Conservation (phyloP, 2,329 filamentous ascomycete genomes). For the Aspergillus latus region DNA sequence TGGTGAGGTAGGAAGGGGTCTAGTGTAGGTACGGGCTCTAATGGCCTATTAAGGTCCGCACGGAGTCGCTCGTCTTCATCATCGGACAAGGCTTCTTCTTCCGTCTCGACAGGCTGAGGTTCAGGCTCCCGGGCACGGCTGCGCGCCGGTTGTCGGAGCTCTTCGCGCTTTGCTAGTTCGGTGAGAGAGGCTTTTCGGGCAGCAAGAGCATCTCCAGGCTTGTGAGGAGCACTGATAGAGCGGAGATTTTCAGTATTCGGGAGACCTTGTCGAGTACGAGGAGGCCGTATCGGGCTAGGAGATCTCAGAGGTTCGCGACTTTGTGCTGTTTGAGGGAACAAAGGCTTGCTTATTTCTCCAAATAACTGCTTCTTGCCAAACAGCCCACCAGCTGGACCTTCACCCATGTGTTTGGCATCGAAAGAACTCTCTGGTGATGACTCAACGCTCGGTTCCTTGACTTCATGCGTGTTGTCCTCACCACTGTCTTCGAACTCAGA, state of each 20-base stretch:
- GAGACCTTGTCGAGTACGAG: slow-evolving; percentile 26
- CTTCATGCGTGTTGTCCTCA: slow-evolving; percentile 47
- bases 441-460: slow-evolving; percentile 38
- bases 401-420: slow-evolving; percentile 33
- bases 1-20: slow-evolving; percentile 52
- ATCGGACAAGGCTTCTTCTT: slow-evolving; percentile 40
- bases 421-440: slow-evolving; percentile 49
- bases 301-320: slow-evolving; percentile 43
- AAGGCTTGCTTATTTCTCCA: slow-evolving; percentile 45
- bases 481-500: slow-evolving; percentile 49
- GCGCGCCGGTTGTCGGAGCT: slow-evolving; percentile 22
- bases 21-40: slow-evolving; percentile 45
- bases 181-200: slow-evolving; percentile 41
- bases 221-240: slow-evolving; percentile 40
- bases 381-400: slow-evolving; percentile 40
- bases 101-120: slow-evolving; percentile 33
- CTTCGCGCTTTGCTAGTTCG: slow-evolving; percentile 33
- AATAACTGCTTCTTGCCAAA: slow-evolving; percentile 43
- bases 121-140: slow-evolving; percentile 31
- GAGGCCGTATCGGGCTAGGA: slow-evolving; percentile 46
- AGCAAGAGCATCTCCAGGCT: slow-evolving; percentile 40
- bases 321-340: slow-evolving; percentile 35
- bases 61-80: slow-evolving; percentile 51
- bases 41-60: slow-evolving; percentile 44
- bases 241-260: slow-evolving; percentile 35